Base-by-base conservation (phyloP, 2,329 filamentous ascomycete species). In the Alternaria viburni region DNA sequence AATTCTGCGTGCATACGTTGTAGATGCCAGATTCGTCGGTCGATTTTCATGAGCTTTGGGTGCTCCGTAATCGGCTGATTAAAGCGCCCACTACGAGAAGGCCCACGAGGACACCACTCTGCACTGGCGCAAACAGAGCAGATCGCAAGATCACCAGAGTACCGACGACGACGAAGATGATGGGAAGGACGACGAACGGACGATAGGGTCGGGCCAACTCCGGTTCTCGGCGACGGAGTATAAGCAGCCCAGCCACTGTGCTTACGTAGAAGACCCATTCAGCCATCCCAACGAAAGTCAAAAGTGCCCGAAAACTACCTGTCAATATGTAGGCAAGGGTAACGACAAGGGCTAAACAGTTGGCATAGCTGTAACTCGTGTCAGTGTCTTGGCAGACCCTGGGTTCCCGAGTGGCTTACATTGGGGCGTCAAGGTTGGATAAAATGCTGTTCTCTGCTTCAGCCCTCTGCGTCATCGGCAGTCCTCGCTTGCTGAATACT, bases 261-360 rank as follows among this genome's bases (percentile, higher is more conserved):
- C 89, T 81, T 70, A 90, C 88, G 78, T 90, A 90, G 76, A 90
- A 90, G 0, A 88, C 85, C 72, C 87, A 90, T 62, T 72, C 73
- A 9, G 76, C 76, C 76, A 79, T 78, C 15, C 76, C 76, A 25
- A 77, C 75, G 52, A 80, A 88, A 0, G 87, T 89, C 11, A 90
- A 70, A 0, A 90, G 83, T 0, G 86, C 85, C 32, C 88, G 84
- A 78, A 90, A 90, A 74, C 83, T 87, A 17, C 88, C 88, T 0
- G 88, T 80, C 1, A 88, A 70, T 30, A 90, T 88, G 74, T 90
- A 90, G 2, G 88, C 59, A 0, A 86, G 74, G 0, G 86, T 86
- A 7, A 79, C 57, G 1, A 73, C 26, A 5, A 75, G 65, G 25
- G 71, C 58, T 12, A 79, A 61, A 10, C 66, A 44, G 26, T 78